Conservation (phyloP, 164 flowering plant species). For the Dillenia suffruticosa region DNA sequence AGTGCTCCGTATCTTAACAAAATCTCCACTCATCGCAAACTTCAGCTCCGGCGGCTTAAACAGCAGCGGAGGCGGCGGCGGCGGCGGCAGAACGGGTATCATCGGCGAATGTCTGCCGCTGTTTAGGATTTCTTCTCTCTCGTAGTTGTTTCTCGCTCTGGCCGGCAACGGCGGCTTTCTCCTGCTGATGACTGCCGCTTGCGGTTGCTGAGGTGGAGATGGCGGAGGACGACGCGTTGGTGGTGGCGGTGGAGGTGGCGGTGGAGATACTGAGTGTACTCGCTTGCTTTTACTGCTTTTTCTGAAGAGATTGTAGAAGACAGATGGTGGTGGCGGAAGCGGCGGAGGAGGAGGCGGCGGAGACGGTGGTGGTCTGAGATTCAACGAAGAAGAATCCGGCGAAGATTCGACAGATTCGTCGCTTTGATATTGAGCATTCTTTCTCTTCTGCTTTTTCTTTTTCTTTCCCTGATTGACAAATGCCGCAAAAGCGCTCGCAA, state of each 20-base stretch:
- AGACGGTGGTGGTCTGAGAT: slow-evolving; percentile 12
- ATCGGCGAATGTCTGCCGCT: slow-evolving; percentile 44
- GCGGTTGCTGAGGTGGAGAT: slow-evolving; percentile 32
- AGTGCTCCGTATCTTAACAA: slow-evolving; percentile 36
- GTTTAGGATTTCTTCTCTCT: slow-evolving; percentile 19
- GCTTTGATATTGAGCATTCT: slow-evolving; percentile 2
- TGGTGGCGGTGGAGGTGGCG: slow-evolving; percentile 15
- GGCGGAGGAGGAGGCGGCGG: slow-evolving; percentile 46
- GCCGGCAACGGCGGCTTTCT: slow-evolving; percentile 41
- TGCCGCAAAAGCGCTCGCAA: slow-evolving; percentile 57
- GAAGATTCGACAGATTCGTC: slow-evolving; percentile 18
- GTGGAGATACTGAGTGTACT: slow-evolving; percentile 18
- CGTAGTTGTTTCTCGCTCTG: slow-evolving; percentile 15
- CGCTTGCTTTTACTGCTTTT: slow-evolving; percentile 25
- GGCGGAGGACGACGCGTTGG: slow-evolving; percentile 15
- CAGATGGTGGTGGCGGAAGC: slow-evolving; percentile 36
- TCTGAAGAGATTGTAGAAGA: slow-evolving; percentile 27
- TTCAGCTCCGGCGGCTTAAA: slow-evolving; percentile 37
- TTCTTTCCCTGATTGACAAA: slow-evolving; percentile 49
- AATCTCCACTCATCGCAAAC: slow-evolving; percentile 34
- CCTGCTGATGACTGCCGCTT: slow-evolving; percentile 7
- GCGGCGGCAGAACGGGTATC: slow-evolving; percentile 58
- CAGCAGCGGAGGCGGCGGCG: slow-evolving; percentile 74
- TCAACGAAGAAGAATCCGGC: slow-evolving; percentile 6
- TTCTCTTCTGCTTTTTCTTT: slow-evolving; percentile 37